phyloP scores from a whole-genome alignment of 352 stramenopile genomes.

The Poterioochromonas sp. region DNA sequence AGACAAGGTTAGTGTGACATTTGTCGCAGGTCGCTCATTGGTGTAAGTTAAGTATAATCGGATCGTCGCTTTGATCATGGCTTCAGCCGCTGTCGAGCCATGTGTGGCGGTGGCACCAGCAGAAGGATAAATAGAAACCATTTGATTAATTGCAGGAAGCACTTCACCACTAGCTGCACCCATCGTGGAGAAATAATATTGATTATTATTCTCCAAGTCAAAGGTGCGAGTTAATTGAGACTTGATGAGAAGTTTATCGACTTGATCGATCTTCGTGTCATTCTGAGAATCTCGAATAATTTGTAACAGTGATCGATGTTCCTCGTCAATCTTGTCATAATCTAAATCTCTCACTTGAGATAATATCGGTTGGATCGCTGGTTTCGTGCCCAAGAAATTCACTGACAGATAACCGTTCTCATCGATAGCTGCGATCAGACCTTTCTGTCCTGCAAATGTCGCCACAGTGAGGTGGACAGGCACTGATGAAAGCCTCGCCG shows the following conservation, averaged over 20 bases:
- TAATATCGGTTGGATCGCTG: conserved; percentile 57
- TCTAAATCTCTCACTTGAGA: conserved; percentile 63
- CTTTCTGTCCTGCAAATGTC: conserved; percentile 53
- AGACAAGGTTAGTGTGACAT: conserved; percentile 63
- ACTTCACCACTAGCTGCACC: not conserved
- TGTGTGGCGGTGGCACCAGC: not conserved
- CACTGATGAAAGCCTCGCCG: conserved; percentile 47
- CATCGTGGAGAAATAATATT: conserved; percentile 23
- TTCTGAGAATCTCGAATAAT: conserved; percentile 66
- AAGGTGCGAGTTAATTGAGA: conserved; percentile 60
- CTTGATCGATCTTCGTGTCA: conserved; percentile 50
- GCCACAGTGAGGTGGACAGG: conserved; percentile 56
- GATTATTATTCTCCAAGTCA: conserved; percentile 45
- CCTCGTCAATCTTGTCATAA: conserved; percentile 78
- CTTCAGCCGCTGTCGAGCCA: not conserved
- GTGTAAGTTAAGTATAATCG: conserved; percentile 71
- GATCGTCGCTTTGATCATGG: conserved; percentile 56
- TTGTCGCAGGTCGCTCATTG: conserved; percentile 53
- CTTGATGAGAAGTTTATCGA: conserved; percentile 62
- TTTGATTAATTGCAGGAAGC: too few species aligned
- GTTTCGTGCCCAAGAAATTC: conserved; percentile 76
- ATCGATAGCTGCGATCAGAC: conserved; percentile 68
- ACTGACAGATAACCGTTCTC: conserved; percentile 51
- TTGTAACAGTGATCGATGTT: conserved; percentile 69
- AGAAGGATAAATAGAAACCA: not conserved